These are phyloP conservation scores for Amphibolis antarctica DNA, from an alignment of 106 monocot species.

Conservation along the genomic window DNA sequence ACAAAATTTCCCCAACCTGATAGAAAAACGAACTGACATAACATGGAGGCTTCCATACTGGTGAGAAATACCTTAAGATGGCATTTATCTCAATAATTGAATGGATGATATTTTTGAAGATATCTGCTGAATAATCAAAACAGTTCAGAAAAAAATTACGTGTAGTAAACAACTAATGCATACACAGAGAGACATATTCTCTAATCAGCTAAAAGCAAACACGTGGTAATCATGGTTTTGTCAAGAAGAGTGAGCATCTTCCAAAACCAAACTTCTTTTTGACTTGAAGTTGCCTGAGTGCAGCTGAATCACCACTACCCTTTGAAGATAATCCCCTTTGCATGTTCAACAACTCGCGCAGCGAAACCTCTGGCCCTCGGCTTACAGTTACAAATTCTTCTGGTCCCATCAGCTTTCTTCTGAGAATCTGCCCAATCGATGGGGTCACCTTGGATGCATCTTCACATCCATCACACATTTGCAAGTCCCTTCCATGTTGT, in stretches of 20 bases:
- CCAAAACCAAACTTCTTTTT: conserved; percentile 53
- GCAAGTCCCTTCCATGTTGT: not conserved
- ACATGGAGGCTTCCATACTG: too few species aligned
- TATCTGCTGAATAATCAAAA: too few species aligned
- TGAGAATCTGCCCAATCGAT: conserved; percentile 81
- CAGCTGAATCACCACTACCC: conserved; percentile 12
- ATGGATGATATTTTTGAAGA: too few species aligned
- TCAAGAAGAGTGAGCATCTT: conserved; percentile 10
- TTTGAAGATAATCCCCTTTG: conserved; percentile 19
- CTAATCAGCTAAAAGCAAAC: too few species aligned
- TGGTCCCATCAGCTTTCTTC: conserved; percentile 48
- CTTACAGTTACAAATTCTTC: conserved; percentile 20
- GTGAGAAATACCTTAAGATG: too few species aligned
- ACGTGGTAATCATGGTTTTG: conserved; percentile 11
- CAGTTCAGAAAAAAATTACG: too few species aligned
- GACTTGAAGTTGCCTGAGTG: conserved; percentile 13
- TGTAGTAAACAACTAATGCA: too few species aligned
- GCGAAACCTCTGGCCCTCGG: conserved; percentile 31
- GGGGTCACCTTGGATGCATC: conserved; percentile 23
- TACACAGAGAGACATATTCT: too few species aligned
- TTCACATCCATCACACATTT: not conserved
- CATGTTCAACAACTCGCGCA: conserved; percentile 59
- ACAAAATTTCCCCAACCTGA: too few species aligned
- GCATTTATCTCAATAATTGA: too few species aligned
- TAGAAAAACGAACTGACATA: too few species aligned